These are phyloP conservation scores for Candida vartiovaarae DNA, from an alignment of 805 yeast species.

Conservation along the genomic window DNA sequence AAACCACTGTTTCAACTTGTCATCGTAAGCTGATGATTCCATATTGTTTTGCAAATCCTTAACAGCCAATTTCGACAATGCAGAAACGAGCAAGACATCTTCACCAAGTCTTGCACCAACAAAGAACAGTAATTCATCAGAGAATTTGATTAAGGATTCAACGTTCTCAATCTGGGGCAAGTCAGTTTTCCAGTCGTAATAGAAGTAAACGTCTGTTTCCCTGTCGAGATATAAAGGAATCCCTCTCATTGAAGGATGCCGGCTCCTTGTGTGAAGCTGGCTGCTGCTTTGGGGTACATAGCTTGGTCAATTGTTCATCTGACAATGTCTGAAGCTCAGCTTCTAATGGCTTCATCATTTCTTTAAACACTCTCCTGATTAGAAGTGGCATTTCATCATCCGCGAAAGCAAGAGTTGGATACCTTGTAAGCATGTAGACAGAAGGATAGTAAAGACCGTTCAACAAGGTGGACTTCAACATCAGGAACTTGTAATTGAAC, in stretches of 20 bases:
- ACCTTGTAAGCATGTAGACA: slow-evolving; percentile 46
- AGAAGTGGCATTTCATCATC: slow-evolving; percentile 42
- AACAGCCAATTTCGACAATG: slow-evolving; percentile 54
- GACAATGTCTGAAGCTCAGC: slow-evolving; percentile 15
- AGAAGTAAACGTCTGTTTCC: slow-evolving; percentile 31
- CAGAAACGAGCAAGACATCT: slow-evolving; percentile 41
- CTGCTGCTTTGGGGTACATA: neutral
- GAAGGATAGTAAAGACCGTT: slow-evolving; percentile 61
- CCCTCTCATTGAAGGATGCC: too few relatives aligned
- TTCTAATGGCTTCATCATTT: slow-evolving; percentile 44
- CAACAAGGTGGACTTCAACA: slow-evolving; percentile 46
- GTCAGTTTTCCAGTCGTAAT: slow-evolving; percentile 39
- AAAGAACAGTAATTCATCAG: slow-evolving; percentile 43
- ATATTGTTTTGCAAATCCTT: slow-evolving; percentile 26
- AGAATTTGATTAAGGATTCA: slow-evolving; percentile 40
- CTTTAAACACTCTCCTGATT: slow-evolving; percentile 42
- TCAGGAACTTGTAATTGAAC: slow-evolving; percentile 33
- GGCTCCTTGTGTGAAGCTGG: too few relatives aligned
- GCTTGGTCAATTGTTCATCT: slow-evolving; percentile 4
- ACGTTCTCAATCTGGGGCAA: slow-evolving; percentile 31
- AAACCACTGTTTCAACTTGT: slow-evolving; percentile 39
- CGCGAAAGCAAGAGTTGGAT: slow-evolving; percentile 53
- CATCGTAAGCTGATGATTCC: slow-evolving; percentile 11
- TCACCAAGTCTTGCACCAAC: slow-evolving; percentile 49
- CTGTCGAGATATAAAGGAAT: neutral